phyloP scores from a whole-genome alignment of 805 yeast genomes.

The Candida sonorensis region DNA sequence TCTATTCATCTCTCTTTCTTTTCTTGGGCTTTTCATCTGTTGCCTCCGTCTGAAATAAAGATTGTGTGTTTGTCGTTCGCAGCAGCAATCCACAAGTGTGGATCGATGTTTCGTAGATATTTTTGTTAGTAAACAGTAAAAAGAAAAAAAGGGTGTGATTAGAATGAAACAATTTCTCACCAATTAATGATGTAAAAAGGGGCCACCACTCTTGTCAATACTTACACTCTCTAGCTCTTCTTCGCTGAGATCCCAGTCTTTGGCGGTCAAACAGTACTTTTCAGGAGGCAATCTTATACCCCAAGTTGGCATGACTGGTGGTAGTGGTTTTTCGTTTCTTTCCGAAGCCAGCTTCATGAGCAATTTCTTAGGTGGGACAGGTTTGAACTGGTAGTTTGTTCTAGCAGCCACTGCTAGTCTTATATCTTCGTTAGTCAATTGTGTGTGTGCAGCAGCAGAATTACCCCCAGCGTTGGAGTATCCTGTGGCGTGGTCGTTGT shows the following conservation, averaged over 20 bases:
- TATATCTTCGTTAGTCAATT: slow-evolving; percentile 80
- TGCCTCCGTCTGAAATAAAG: not conserved
- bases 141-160: too few relatives aligned
- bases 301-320: slow-evolving; percentile 85
- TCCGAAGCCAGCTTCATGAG: slow-evolving; percentile 88
- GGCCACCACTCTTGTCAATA: too few relatives aligned
- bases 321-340: slow-evolving; percentile 81
- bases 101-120: too few relatives aligned
- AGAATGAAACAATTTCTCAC: too few relatives aligned
- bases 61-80: too few relatives aligned
- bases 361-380: slow-evolving; percentile 90
- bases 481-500: slow-evolving; percentile 71
- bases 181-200: too few relatives aligned
- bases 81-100: too few relatives aligned
- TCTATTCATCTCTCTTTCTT: slow-evolving; percentile 2
- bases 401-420: slow-evolving; percentile 90
- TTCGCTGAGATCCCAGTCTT: slow-evolving; percentile 58
- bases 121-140: too few relatives aligned
- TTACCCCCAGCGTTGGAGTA: slow-evolving; percentile 32
- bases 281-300: slow-evolving; percentile 96
- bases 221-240: slow-evolving; percentile 33
- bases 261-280: slow-evolving; percentile 86
- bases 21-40: slow-evolving; percentile 1
- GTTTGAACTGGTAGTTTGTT: slow-evolving; percentile 94
- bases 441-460: slow-evolving; percentile 31